Evolutionary conservation across 345 rosid genomes (phyloP).

Genomic region (Euphorbia lathyris): DNA sequence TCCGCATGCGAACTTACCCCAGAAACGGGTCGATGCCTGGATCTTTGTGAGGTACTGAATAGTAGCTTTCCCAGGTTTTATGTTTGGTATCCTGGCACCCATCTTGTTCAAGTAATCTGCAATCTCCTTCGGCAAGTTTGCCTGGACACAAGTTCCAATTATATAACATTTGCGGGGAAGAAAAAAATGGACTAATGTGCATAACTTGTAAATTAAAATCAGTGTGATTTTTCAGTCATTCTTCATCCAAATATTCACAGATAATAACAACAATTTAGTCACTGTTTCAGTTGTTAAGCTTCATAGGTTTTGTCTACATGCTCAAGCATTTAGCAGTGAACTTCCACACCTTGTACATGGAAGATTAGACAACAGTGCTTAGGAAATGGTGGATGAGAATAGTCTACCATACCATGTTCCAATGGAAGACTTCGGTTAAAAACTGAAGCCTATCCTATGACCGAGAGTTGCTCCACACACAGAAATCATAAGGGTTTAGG

Average conservation of each 20-base stretch:
- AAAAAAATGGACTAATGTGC: not conserved
- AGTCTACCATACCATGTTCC: constrained; percentile 1
- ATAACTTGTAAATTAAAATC: not conserved
- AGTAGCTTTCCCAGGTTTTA: constrained; percentile 95
- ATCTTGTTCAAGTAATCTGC: constrained; percentile 90
- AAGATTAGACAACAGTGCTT: not conserved
- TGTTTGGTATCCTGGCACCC: constrained; percentile 96
- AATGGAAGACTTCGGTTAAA: not conserved
- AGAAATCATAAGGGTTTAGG: too few relatives aligned
- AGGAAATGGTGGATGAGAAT: not conserved
- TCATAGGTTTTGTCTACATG: not conserved
- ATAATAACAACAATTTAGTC: not conserved
- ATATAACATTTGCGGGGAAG: constrained; percentile 9
- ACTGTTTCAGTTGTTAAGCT: not conserved
- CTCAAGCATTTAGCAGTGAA: not conserved
- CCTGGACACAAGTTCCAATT: constrained; percentile 40
- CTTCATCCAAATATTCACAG: not conserved
- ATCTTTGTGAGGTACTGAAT: constrained; percentile 73
- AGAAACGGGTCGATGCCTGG: constrained; percentile 95
- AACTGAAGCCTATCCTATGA: too few relatives aligned
- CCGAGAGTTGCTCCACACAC: too few relatives aligned
- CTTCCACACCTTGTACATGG: not conserved
- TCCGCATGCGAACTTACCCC: constrained; percentile 54
- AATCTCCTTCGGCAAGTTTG: constrained; percentile 96
- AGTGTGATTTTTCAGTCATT: not conserved